phyloP scores from a whole-genome alignment of 2,329 filamentous ascomycete genomes.

The Calonectria naviculata region DNA sequence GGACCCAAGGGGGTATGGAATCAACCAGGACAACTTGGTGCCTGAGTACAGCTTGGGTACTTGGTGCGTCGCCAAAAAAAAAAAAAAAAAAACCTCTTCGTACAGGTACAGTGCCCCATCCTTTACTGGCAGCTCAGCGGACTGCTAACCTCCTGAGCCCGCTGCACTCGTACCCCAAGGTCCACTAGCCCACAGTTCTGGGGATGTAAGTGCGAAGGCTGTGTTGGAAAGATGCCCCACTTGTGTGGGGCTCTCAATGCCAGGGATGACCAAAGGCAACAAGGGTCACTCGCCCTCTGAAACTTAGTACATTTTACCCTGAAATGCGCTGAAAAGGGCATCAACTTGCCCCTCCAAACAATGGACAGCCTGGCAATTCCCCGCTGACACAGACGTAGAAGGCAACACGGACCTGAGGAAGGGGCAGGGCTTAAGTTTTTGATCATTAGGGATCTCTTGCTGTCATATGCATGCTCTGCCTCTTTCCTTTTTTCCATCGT shows the following conservation, averaged over 20 bases:
- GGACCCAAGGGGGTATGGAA: too few relatives aligned
- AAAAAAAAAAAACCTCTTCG: too few relatives aligned
- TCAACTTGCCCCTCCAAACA: neutral
- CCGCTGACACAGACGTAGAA: constrained; percentile 13
- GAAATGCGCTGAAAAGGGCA: constrained; percentile 2
- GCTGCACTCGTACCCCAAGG: constrained; percentile 13
- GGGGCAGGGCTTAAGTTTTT: neutral
- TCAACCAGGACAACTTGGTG: neutral
- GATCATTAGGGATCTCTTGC: neutral
- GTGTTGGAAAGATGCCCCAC: constrained; percentile 18
- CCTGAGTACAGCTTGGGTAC: neutral
- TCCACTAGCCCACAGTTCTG: constrained; percentile 6
- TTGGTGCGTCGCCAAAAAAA: neutral
- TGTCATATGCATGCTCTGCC: neutral
- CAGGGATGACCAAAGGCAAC: constrained; percentile 8
- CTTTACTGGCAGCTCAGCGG: constrained; percentile 22
- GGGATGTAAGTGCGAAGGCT: constrained; percentile 15
- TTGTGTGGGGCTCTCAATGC: constrained; percentile 1
- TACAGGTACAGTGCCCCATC: neutral
- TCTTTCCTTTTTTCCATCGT: neutral
- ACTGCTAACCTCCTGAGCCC: constrained; percentile 5
- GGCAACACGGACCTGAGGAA: neutral
- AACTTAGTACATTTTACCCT: constrained; percentile 15
- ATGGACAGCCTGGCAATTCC: constrained; percentile 4
- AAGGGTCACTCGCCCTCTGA: constrained; percentile 19